Conservation (phyloP, 331 rosid species). For the Quercus tomentella region DNA sequence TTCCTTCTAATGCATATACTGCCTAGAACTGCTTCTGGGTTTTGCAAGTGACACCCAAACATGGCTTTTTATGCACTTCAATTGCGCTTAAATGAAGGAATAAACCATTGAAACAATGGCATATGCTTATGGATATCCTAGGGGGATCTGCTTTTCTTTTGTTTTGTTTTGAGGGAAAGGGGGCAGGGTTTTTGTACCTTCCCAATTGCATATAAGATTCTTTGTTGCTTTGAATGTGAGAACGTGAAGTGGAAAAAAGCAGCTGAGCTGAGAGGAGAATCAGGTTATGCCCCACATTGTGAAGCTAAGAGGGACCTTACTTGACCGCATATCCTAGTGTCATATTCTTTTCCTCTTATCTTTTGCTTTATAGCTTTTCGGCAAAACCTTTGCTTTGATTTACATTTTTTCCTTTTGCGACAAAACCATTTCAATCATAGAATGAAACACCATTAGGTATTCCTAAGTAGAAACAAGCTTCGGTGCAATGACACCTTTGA, state of each 20-base stretch:
- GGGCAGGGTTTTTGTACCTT: background rate
- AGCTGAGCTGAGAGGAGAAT: slow-evolving; percentile 20
- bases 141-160: slow-evolving; percentile 4
- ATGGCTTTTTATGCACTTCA: slow-evolving; percentile 9
- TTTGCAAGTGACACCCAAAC: background rate
- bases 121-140: slow-evolving; percentile 38
- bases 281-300: background rate
- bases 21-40: slow-evolving; percentile 7
- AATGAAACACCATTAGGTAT: background rate
- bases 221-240: slow-evolving; percentile 9
- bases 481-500: background rate
- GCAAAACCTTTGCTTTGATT: background rate
- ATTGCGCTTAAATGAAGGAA: slow-evolving; percentile 15
- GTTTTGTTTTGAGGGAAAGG: background rate
- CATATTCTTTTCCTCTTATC: background rate
- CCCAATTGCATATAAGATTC: slow-evolving; percentile 9
- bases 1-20: background rate
- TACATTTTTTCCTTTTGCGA: background rate
- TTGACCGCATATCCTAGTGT: slow-evolving; percentile 9
- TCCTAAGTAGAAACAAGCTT: slow-evolving; percentile 6
- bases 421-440: background rate
- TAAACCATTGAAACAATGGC: slow-evolving; percentile 40
- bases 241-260: slow-evolving; percentile 32
- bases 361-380: background rate
- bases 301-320: background rate